A percentile compares a stretch with the other conserved stretches of the same genome.
phyloP scores from a whole-genome alignment of 495 filamentous ascomycete genomes.

The Lophiotrema nucula region DNA sequence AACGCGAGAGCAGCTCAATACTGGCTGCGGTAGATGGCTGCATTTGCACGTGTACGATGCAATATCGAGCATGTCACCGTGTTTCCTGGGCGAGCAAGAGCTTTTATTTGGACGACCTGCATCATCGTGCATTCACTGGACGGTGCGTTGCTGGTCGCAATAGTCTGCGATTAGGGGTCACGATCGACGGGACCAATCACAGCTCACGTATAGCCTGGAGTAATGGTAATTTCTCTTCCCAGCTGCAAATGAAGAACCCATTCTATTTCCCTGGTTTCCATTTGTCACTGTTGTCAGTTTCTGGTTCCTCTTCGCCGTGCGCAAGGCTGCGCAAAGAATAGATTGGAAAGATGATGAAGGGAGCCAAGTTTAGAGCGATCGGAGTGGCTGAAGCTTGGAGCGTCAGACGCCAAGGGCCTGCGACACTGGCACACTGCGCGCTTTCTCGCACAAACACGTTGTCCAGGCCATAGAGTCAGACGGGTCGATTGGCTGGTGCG shows the following conservation, averaged over 20 bases:
- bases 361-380: background rate
- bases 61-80: background rate
- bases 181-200: constrained; percentile 2
- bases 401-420: background rate
- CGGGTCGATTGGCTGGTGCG: constrained; percentile 15
- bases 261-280: constrained; percentile 3
- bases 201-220: constrained; percentile 8
- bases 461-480: background rate
- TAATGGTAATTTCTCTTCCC: constrained; percentile 30
- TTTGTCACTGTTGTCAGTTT: constrained; percentile 4
- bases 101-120: background rate
- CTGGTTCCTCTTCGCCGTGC: background rate
- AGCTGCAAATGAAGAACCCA: background rate
- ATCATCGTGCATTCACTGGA: constrained; percentile 14
- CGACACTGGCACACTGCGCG: too few species aligned
- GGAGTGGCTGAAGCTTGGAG: background rate
- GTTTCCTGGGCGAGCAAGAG: background rate
- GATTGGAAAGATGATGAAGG: background rate
- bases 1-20: background rate
- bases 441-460: constrained; percentile 13
- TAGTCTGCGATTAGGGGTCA: background rate
- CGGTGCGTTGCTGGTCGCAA: constrained; percentile 7
- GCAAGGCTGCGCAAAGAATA: background rate
- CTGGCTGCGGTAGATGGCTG: background rate
- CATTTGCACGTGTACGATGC: background rate